Percentiles rank a stretch among this genome's conserved stretches.
Conservation (phyloP, 106 monocot species). For the Iris macrosiphon region DNA sequence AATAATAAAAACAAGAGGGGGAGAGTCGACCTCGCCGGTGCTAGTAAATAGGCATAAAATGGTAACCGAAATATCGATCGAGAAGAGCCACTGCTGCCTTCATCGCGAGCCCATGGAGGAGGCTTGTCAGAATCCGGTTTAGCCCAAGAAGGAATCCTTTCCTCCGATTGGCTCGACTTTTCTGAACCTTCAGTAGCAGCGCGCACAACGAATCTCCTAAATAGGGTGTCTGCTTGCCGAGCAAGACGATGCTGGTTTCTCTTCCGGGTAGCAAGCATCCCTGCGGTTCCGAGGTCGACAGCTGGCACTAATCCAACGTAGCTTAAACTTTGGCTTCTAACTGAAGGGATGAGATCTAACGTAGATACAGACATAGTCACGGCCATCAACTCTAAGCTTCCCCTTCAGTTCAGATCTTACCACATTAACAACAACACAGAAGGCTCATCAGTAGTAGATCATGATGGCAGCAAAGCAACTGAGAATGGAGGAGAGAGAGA, state of each 20-base stretch:
- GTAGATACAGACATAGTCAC: conserved; percentile 8
- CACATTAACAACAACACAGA: too few species aligned
- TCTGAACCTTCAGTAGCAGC: conserved; percentile 52
- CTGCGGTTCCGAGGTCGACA: neutral
- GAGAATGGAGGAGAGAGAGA: too few species aligned
- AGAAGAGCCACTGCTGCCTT: conserved; percentile 22
- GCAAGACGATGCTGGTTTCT: conserved; percentile 1
- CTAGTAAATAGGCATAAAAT: conserved; percentile 66
- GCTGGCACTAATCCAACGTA: conserved; percentile 9
- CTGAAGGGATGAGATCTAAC: conserved; percentile 1
- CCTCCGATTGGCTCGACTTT: conserved; percentile 61
- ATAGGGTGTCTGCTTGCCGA: neutral
- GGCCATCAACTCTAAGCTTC: conserved; percentile 21
- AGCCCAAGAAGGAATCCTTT: conserved; percentile 83
- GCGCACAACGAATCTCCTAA: conserved; percentile 22
- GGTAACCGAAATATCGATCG: conserved; percentile 47
- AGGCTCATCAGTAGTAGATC: too few species aligned
- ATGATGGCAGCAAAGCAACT: too few species aligned
- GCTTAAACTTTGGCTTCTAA: conserved; percentile 3
- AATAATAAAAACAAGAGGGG: too few species aligned
- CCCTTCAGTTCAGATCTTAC: too few species aligned
- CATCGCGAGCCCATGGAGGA: conserved; percentile 83
- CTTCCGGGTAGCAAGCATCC: neutral
- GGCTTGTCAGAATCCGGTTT: conserved; percentile 75
- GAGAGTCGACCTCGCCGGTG: too few species aligned